Conservation (phyloP, 2,329 filamentous ascomycete genomes). For the Alternaria sp. region DNA sequence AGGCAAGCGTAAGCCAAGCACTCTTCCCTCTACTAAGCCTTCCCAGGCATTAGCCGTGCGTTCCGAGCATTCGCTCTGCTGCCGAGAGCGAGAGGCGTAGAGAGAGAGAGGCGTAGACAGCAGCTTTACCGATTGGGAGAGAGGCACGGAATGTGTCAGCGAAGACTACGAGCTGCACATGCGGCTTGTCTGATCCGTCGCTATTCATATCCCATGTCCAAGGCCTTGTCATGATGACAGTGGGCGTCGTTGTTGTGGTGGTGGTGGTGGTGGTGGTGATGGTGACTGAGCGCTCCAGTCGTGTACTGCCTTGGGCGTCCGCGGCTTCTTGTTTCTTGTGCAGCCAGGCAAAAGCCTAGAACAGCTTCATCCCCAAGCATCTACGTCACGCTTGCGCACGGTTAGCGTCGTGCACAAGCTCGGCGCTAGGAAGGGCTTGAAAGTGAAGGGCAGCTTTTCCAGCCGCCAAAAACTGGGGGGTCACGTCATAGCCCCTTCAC, state of each 20-base stretch:
- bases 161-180: conserved; percentile 7
- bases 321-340: conserved; percentile 5
- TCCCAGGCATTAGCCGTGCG: not conserved
- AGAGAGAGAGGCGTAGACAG: conserved; percentile 9
- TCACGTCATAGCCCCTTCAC: conserved; percentile 20
- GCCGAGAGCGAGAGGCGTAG: conserved; percentile 7
- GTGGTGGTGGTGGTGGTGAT: not conserved
- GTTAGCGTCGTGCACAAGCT: conserved; percentile 7
- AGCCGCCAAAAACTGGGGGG: conserved; percentile 3
- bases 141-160: conserved; percentile 17
- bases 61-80: not conserved
- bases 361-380: conserved; percentile 1
- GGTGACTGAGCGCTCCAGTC: not conserved
- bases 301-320: conserved; percentile 2
- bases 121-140: conserved; percentile 10
- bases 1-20: conserved; percentile 5
- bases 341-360: conserved; percentile 10
- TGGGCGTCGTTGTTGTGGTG: not conserved
- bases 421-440: conserved; percentile 13
- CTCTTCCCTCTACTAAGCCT: not conserved
- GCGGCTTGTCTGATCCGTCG: not conserved
- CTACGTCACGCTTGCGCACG: conserved; percentile 20
- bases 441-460: conserved; percentile 4
- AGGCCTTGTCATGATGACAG: not conserved
- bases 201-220: not conserved